These are phyloP conservation scores for Boletus huronensis DNA, from an alignment of 768 basidiomycete species.

Conservation along the genomic window DNA sequence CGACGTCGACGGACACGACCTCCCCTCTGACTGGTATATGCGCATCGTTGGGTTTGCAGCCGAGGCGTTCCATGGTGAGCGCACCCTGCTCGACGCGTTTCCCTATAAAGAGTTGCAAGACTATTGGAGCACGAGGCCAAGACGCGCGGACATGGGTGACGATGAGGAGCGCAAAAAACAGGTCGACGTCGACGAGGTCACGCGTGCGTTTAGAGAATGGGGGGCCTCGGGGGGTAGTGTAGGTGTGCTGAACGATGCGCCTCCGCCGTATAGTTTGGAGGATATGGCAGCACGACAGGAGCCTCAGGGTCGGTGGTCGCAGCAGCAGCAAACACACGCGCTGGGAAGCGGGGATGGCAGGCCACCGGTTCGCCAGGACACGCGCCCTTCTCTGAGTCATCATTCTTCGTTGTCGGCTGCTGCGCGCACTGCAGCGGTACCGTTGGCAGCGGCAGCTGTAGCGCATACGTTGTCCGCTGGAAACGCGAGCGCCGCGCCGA, in stretches of 20 bases:
- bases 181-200: slow-evolving; percentile 27
- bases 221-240: neutral
- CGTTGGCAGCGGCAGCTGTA: neutral
- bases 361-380: neutral
- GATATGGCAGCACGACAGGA: slow-evolving; percentile 15
- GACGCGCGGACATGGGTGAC: slow-evolving; percentile 39
- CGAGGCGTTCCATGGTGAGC: slow-evolving; percentile 63
- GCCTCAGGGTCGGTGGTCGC: neutral
- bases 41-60: slow-evolving; percentile 71
- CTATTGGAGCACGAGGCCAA: slow-evolving; percentile 66
- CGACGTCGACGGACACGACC: slow-evolving; percentile 73
- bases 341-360: too few species aligned
- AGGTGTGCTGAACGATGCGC: slow-evolving; percentile 46
- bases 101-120: slow-evolving; percentile 71
- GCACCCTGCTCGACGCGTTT: slow-evolving; percentile 58
- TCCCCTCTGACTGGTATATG: slow-evolving; percentile 87
- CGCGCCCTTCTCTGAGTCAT: slow-evolving; percentile 11
- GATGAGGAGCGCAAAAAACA: neutral
- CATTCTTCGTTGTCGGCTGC: slow-evolving; percentile 1
- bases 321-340: neutral
- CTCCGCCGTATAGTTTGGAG: slow-evolving; percentile 69
- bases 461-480: neutral
- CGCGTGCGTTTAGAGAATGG: slow-evolving; percentile 46
- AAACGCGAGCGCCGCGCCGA: neutral
- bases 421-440: neutral